Conservation (phyloP, 2,329 filamentous ascomycete genomes). For the Aureobasidium sp. region DNA sequence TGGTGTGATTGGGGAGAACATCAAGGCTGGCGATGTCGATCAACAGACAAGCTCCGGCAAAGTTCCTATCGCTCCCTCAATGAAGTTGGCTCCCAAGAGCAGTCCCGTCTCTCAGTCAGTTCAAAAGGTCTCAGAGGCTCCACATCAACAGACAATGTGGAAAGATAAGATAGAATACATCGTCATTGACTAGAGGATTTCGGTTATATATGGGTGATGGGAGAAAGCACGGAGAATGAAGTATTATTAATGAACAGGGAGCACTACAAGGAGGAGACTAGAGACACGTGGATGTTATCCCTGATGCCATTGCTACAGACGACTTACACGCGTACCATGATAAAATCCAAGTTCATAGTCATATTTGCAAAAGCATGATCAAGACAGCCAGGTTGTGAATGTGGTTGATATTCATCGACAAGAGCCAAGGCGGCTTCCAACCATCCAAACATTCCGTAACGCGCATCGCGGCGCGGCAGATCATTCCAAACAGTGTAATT, state of each 20-base stretch:
- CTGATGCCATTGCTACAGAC: not conserved
- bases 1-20: not conserved
- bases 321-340: not conserved
- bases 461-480: not conserved
- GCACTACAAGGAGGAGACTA: not conserved
- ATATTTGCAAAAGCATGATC: not conserved
- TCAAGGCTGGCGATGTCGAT: not conserved
- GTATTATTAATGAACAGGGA: not conserved
- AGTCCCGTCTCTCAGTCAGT: not conserved
- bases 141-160: not conserved
- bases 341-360: not conserved
- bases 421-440: too few species aligned
- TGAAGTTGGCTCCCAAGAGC: not conserved
- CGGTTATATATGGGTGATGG: not conserved
- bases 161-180: not conserved
- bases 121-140: not conserved
- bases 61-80: too few species aligned
- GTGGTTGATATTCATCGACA: not conserved
- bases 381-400: not conserved
- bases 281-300: not conserved
- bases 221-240: not conserved
- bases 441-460: not conserved
- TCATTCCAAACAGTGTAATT: not conserved
- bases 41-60: not conserved
- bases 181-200: not conserved